These are phyloP conservation scores for Aspergillus steynii DNA, from an alignment of 495 filamentous ascomycete genomes.

Conservation along the genomic window DNA sequence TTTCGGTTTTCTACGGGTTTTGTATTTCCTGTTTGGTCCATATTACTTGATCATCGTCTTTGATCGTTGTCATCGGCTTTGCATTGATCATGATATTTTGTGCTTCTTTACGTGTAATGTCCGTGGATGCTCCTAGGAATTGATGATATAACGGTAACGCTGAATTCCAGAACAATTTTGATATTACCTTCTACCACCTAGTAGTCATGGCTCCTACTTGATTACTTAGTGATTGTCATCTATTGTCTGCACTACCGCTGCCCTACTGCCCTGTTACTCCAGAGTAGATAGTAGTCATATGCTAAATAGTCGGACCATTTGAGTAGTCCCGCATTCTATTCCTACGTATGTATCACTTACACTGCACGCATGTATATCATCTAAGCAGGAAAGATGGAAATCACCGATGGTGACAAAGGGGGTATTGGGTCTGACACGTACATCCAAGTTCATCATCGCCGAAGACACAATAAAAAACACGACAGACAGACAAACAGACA, in stretches of 20 bases:
- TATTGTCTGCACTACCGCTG: no score
- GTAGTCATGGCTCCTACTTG: not conserved
- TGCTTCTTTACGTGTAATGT: not conserved
- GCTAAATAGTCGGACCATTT: no score
- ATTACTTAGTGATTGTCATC: no score
- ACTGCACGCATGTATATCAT: no score
- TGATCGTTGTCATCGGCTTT: not conserved
- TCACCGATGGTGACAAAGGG: no score
- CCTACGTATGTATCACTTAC: no score
- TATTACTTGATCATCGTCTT: not conserved
- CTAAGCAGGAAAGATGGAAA: no score
- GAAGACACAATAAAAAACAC: not conserved
- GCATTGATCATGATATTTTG: not conserved
- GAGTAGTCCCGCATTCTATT: no score
- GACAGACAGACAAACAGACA: not conserved
- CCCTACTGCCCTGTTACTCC: no score
- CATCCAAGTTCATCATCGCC: not conserved
- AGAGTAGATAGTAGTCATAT: no score
- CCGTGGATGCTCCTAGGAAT: not conserved
- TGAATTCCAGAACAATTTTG: not conserved
- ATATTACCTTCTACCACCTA: slow-evolving; percentile 4
- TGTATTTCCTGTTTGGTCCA: not conserved
- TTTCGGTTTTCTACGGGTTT: slow-evolving; percentile 6
- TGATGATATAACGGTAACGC: not conserved
- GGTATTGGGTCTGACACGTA: not conserved